These are phyloP conservation scores for Saturnispora halmiae DNA, from an alignment of 805 yeast species.

Conservation along the genomic window DNA sequence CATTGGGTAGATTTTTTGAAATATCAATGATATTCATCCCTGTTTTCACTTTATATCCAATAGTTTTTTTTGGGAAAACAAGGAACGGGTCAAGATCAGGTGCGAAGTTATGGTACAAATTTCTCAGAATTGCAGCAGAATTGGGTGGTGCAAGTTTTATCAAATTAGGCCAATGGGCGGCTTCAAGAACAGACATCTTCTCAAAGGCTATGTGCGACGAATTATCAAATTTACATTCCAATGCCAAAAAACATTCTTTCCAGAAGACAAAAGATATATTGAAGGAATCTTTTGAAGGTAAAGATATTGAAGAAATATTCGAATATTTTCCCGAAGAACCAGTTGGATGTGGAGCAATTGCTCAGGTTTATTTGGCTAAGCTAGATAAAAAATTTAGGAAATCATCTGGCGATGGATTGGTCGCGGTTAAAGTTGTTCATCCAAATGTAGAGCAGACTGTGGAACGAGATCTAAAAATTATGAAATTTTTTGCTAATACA, in stretches of 20 bases:
- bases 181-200: constrained; percentile 90
- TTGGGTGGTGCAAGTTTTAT: constrained; percentile 87
- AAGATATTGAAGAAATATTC: constrained; percentile 60
- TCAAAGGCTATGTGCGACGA: constrained; percentile 70
- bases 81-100: constrained; percentile 45
- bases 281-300: constrained; percentile 46
- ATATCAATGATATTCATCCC: constrained; percentile 63
- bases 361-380: constrained; percentile 82
- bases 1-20: constrained; percentile 61
- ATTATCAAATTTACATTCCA: constrained; percentile 69
- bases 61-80: constrained; percentile 44
- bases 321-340: constrained; percentile 70
- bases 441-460: constrained; percentile 71
- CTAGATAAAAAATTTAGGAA: constrained; percentile 36
- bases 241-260: constrained; percentile 67
- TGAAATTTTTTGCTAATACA: constrained; percentile 66
- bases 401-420: constrained; percentile 41
- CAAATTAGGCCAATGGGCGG: constrained; percentile 98
- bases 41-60: constrained; percentile 54
- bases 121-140: constrained; percentile 61
- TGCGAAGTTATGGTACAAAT: constrained; percentile 58
- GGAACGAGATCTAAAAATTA: constrained; percentile 71
- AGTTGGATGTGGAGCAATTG: constrained; percentile 96
- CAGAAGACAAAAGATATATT: constrained; percentile 50
- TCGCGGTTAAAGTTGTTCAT: constrained; percentile 88